Evolutionary conservation across 208 protist species (phyloP).

Genomic region (Crithidia acanthocephali): DNA sequence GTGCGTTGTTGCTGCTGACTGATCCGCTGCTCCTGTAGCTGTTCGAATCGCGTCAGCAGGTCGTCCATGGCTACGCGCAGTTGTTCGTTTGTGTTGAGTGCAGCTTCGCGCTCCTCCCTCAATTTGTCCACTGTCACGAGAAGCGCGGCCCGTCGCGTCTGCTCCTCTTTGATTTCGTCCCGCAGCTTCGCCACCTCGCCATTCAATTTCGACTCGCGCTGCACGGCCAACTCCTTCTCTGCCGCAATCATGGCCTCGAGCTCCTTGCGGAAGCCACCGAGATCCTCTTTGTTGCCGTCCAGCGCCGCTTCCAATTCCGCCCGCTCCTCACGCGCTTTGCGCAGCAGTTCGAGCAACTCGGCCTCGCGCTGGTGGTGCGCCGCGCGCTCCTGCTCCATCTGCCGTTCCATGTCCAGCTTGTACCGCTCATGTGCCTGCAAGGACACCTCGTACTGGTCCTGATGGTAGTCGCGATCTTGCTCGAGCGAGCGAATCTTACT

Average conservation of each 20-base stretch:
- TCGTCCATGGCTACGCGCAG: slow-evolving; percentile 78
- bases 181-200: slow-evolving; percentile 67
- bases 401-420: slow-evolving; percentile 86
- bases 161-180: slow-evolving; percentile 62
- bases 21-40: slow-evolving; percentile 18
- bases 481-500: slow-evolving; percentile 89
- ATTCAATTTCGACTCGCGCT: slow-evolving; percentile 64
- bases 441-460: slow-evolving; percentile 87
- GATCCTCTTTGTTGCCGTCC: slow-evolving; percentile 48
- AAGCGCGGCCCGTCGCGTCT: slow-evolving; percentile 46
- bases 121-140: slow-evolving; percentile 62
- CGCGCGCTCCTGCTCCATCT: slow-evolving; percentile 81
- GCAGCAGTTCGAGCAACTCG: slow-evolving; percentile 78
- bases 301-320: slow-evolving; percentile 61
- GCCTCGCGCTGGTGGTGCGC: slow-evolving; percentile 75
- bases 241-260: slow-evolving; percentile 77
- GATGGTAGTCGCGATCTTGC: slow-evolving; percentile 87
- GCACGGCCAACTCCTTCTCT: slow-evolving; percentile 61
- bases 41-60: slow-evolving; percentile 41
- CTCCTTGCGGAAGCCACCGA: slow-evolving; percentile 72
- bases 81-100: slow-evolving; percentile 64
- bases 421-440: slow-evolving; percentile 84
- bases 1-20: slow-evolving; percentile 4
- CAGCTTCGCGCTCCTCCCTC: slow-evolving; percentile 62
- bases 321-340: slow-evolving; percentile 68